Evolutionary conservation across 441 rosid species (phyloP).

Genomic region (Erodium trifolium): DNA sequence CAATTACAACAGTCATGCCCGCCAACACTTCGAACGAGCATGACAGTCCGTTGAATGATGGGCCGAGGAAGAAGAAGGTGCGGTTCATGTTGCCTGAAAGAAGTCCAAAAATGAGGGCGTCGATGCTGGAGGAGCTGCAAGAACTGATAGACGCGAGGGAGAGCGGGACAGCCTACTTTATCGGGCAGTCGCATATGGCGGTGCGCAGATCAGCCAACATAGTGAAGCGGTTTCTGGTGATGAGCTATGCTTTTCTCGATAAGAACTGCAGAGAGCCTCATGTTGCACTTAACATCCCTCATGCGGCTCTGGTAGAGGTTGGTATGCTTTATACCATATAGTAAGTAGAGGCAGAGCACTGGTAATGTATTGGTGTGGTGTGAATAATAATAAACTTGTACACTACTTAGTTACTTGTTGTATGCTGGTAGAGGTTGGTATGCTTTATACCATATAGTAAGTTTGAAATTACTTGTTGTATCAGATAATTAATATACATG

Average conservation of each 20-base stretch:
- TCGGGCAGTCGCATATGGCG: constrained; percentile 44
- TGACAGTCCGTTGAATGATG: constrained; percentile 8
- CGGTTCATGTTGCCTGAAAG: constrained; percentile 32
- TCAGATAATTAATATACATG: background rate
- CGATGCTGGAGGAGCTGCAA: constrained; percentile 36
- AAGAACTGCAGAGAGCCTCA: constrained; percentile 42
- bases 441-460: too few species aligned
- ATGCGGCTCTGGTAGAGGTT: constrained; percentile 57
- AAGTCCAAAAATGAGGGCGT: constrained; percentile 24
- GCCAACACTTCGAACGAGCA: background rate
- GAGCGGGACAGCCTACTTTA: constrained; percentile 50
- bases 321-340: constrained; percentile 40
- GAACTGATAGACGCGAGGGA: constrained; percentile 50
- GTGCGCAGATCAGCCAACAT: constrained; percentile 30
- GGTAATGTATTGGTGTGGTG: too few species aligned
- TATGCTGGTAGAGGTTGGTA: too few species aligned
- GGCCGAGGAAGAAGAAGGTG: constrained; percentile 34
- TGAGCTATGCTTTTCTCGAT: constrained; percentile 34
- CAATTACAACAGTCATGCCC: background rate
- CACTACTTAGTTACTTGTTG: background rate
- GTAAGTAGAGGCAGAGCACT: constrained; percentile 2
- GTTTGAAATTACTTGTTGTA: background rate
- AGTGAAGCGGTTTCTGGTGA: constrained; percentile 37
- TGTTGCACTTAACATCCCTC: constrained; percentile 49
- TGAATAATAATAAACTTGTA: background rate